Evolutionary conservation across 2,329 filamentous ascomycete genomes (phyloP).

Genomic region (Diatrype stigma): DNA sequence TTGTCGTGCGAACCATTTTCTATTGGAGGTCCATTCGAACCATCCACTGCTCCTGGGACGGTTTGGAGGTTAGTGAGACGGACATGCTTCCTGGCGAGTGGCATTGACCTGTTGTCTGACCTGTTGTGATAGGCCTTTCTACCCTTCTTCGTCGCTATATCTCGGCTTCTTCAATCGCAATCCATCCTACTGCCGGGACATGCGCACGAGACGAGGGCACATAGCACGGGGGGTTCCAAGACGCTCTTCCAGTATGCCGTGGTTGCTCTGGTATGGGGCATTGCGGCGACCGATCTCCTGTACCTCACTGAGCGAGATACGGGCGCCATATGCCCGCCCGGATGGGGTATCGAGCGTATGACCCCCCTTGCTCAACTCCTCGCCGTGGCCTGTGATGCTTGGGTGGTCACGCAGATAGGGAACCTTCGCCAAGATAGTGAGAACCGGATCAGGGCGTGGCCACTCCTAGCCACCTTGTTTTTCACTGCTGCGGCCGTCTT

Average conservation of each 20-base stretch:
- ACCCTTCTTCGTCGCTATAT: conserved; percentile 23
- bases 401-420: conserved; percentile 23
- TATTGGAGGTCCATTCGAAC: conserved; percentile 29
- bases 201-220: conserved; percentile 10
- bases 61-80: conserved; percentile 25
- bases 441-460: conserved; percentile 19
- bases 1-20: conserved; percentile 23
- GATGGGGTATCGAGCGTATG: conserved; percentile 21
- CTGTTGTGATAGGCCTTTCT: conserved; percentile 25
- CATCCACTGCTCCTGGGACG: conserved; percentile 30
- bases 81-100: not conserved
- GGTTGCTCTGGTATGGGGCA: conserved; percentile 28
- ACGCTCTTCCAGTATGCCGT: conserved; percentile 14
- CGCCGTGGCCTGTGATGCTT: conserved; percentile 26
- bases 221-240: conserved; percentile 3
- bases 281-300: conserved; percentile 24
- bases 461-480: conserved; percentile 15
- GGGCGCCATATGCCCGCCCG: conserved; percentile 27
- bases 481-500: conserved; percentile 20
- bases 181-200: conserved; percentile 19
- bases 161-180: conserved; percentile 15
- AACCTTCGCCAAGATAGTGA: conserved; percentile 23
- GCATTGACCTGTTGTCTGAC: conserved; percentile 1
- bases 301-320: conserved; percentile 20
- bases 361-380: conserved; percentile 26